Evolutionary conservation across 1,284 basidiomycete genomes (phyloP).

Genomic region (Puccinia polysora): DNA sequence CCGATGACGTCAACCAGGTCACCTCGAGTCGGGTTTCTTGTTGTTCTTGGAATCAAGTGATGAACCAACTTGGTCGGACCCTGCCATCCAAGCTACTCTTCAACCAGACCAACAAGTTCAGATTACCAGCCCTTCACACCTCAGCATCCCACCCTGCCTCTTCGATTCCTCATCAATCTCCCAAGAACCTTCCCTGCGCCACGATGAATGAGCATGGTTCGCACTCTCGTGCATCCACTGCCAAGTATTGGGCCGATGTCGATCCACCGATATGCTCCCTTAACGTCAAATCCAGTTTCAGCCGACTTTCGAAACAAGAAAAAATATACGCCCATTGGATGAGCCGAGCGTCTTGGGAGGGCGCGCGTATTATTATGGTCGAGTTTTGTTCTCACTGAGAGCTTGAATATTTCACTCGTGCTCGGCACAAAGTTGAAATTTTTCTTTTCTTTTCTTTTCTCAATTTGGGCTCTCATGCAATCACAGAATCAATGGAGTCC

Average conservation of each 20-base stretch:
- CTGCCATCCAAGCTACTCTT: no score
- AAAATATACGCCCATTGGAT: slow-evolving; percentile 67
- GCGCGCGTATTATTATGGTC: slow-evolving; percentile 71
- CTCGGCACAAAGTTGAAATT: neutral
- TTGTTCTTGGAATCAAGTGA: no score
- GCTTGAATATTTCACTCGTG: slow-evolving; percentile 43
- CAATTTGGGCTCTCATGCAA: slow-evolving; percentile 63
- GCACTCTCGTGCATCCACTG: neutral
- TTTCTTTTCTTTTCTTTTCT: slow-evolving; percentile 62
- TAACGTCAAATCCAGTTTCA: slow-evolving; percentile 63
- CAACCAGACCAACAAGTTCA: no score
- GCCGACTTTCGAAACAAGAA: slow-evolving; percentile 66
- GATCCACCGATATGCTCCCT: slow-evolving; percentile 66
- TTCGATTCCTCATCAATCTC: no score
- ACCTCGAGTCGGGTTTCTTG: no score
- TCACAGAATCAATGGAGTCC: slow-evolving; percentile 52
- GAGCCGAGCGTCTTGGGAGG: slow-evolving; percentile 61
- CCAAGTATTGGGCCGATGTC: slow-evolving; percentile 63
- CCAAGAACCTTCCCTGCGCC: no score
- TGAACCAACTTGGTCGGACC: no score
- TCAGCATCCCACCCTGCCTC: no score
- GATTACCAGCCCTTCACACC: no score
- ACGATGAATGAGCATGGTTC: no score
- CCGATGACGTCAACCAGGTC: no score
- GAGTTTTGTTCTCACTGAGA: slow-evolving; percentile 61